phyloP scores from a whole-genome alignment of 495 filamentous ascomycete genomes.

The Monascus purpureus region DNA sequence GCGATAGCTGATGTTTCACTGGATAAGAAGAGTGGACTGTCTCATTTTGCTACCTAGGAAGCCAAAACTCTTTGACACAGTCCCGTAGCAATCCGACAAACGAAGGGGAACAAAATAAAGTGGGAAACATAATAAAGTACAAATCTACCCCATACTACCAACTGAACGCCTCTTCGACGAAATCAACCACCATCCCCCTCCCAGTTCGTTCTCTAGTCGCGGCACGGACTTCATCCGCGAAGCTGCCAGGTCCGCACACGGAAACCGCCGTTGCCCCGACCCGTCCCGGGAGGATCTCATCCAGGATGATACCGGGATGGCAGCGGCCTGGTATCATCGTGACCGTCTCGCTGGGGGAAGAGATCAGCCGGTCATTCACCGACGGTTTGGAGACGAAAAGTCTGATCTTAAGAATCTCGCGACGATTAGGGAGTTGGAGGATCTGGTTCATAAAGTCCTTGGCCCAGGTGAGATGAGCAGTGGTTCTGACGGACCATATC shows the following conservation, averaged over 20 bases:
- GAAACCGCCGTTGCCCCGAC: constrained; percentile 74
- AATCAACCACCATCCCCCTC: constrained; percentile 59
- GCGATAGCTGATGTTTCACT: too few species aligned
- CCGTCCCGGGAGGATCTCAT: constrained; percentile 61
- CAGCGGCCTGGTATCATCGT: constrained; percentile 77
- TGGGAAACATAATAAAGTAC: too few species aligned
- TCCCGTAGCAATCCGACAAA: too few species aligned
- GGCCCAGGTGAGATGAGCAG: constrained; percentile 87
- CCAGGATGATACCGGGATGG: constrained; percentile 45
- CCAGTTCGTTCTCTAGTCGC: constrained; percentile 56
- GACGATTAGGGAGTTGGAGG: constrained; percentile 64
- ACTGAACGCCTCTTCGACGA: constrained; percentile 90
- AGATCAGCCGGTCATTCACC: constrained; percentile 56
- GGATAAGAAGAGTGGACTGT: too few species aligned
- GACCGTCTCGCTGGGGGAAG: constrained; percentile 66
- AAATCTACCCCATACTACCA: constrained; percentile 35
- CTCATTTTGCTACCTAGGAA: too few species aligned
- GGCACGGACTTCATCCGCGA: constrained; percentile 73
- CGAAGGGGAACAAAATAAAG: constrained; percentile 5
- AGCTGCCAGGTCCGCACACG: constrained; percentile 79
- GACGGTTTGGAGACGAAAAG: constrained; percentile 77
- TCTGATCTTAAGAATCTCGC: constrained; percentile 71
- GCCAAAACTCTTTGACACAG: too few species aligned
- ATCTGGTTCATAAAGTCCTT: constrained; percentile 92
- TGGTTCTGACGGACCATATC: constrained; percentile 80